Conservation (phyloP, 202 grass and related monocot species). For the Eragrostis tef region DNA sequence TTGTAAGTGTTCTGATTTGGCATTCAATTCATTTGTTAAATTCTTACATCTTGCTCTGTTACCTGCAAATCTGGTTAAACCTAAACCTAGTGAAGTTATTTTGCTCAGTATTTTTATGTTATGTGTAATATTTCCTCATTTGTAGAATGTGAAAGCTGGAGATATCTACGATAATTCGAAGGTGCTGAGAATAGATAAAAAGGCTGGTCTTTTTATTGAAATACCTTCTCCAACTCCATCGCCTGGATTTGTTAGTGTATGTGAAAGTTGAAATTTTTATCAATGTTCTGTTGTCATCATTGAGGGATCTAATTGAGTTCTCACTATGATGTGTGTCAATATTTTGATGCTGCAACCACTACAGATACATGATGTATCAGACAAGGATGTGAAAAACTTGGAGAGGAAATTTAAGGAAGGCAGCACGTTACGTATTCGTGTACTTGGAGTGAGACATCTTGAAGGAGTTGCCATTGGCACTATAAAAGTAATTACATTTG, state of each 20-base stretch:
- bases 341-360: constrained; percentile 37
- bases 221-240: constrained; percentile 72
- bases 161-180: constrained; percentile 82
- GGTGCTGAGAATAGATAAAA: constrained; percentile 85
- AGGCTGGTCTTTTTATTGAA: constrained; percentile 84
- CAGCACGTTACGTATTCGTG: constrained; percentile 68
- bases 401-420: constrained; percentile 93
- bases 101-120: constrained; percentile 6
- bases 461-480: constrained; percentile 88
- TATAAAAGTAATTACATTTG: constrained; percentile 63
- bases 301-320: constrained; percentile 23
- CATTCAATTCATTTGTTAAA: too few relatives aligned
- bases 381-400: constrained; percentile 74
- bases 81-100: neutral
- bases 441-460: constrained; percentile 85
- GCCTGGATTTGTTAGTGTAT: constrained; percentile 88
- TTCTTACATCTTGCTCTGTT: constrained; percentile 39
- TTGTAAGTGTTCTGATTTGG: constrained; percentile 80
- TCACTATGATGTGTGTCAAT: constrained; percentile 35
- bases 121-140: constrained; percentile 25
- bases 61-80: constrained; percentile 21
- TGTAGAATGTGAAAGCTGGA: constrained; percentile 80
- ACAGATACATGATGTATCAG: constrained; percentile 82
- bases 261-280: constrained; percentile 42
- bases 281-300: constrained; percentile 29